A percentile compares a stretch with the other conserved stretches of the same genome.
Conservation (phyloP, 345 rosid genomes). For the Populus deltoides region DNA sequence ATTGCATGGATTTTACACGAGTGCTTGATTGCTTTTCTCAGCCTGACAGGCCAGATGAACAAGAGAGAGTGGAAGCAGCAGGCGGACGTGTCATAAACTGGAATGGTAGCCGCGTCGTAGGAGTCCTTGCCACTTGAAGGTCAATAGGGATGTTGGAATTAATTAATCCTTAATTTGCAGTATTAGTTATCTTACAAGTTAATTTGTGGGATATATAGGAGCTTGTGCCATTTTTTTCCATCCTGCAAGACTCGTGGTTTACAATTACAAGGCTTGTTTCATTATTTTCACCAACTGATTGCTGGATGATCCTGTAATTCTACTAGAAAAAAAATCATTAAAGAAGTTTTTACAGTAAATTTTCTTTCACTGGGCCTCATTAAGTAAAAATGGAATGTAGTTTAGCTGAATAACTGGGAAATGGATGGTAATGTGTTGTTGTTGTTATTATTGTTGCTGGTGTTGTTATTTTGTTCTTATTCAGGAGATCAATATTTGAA, state of each 20-base stretch:
- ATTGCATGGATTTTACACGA: no score
- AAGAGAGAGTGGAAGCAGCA: conserved; percentile 20
- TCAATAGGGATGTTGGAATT: conserved; percentile 23
- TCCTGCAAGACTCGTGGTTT: no score
- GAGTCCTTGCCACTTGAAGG: conserved; percentile 28
- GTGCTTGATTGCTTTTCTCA: background rate
- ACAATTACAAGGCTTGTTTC: no score
- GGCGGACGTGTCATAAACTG: conserved; percentile 21
- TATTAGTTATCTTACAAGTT: background rate
- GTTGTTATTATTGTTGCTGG: no score
- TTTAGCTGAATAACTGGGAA: no score
- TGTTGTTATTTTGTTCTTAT: background rate
- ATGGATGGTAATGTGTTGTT: no score
- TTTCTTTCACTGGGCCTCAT: no score
- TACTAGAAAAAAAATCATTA: no score
- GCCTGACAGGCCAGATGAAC: conserved; percentile 29
- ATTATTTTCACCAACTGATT: no score
- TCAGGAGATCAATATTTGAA: conserved; percentile 37
- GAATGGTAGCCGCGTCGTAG: conserved; percentile 10
- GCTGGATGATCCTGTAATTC: no score
- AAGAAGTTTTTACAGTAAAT: background rate
- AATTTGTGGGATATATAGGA: background rate
- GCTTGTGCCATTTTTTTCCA: no score
- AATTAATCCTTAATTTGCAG: background rate
- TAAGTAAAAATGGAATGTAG: no score